Base-by-base conservation (phyloP, 1,284 basidiomycete genomes). In the Tilletia setariae region DNA sequence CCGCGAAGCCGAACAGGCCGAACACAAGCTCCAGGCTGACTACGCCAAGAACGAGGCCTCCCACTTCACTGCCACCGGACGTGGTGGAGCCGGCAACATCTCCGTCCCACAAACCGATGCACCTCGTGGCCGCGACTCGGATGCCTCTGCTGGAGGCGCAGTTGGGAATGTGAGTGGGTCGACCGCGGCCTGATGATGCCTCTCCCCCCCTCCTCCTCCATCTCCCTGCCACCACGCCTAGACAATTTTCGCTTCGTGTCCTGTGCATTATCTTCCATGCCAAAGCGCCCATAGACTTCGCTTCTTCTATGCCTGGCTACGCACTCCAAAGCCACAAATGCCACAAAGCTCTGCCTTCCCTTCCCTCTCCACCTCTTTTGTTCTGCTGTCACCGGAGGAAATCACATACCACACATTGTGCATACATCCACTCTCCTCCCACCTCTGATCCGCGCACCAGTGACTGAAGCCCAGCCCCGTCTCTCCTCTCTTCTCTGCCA, bases 21-120 rank as follows among this genome's bases (percentile, higher is more conserved):
- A 76, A 59, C 32, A 44, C 30, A 71, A 74, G 30, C 68, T 72
- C 3, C 71, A 75, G 64, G 73, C 69, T 2, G 63, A 68, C 43
- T 71, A 77, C 65, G 68, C 70, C 21, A 70, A 73, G 66, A 83
- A 83, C 11, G 84, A 85, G 7, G 85, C 81, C 70, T 70, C 88
- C 19, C 21, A 61, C 42, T 63, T 68, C 4, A 89, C 90, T 77
- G 88, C 88, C 4, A 88, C 87, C 1, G 90, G 89, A 23, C 86
- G 90, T 46, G 90, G 90, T 19, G 90, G 90, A 19, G 76, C 83
- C 2, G 90, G 88, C 0, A 91, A 91, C 76, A 85, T 90, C 28
- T 67, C 71, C 43, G 16, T 13, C 53, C 16, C 16, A 15, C 53
- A 9, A 9, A 30, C 25, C 21, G 28, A 59, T 9, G 53, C 7